Evolutionary conservation across 1,284 basidiomycete genomes (phyloP), one percentile per base, ranked within the genome.

Genomic region (Boletellus deceptivus): DNA sequence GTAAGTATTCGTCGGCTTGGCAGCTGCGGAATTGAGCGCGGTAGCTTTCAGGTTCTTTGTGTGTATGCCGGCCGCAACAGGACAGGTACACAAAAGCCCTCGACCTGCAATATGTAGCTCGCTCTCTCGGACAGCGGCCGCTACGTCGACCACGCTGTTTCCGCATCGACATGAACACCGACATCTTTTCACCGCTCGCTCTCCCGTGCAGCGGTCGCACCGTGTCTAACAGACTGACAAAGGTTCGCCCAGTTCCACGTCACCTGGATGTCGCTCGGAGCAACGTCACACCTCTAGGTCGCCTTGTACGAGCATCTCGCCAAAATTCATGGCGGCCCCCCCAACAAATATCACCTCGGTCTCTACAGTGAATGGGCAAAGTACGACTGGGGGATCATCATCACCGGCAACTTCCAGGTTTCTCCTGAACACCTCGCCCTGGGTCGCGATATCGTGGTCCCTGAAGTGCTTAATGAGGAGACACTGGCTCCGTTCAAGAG

Each of bases 381-480:
- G 35, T 82, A 86, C 4, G 78, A 79, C 20, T 98, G 92, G 92
- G 95, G 93, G 0, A 89, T 97, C 74, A 74, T 98, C 48, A 73
- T 96, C 45, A 93, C 94, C 0, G 93, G 95, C 16, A 98, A 98
- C 60, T 80, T 94, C 2, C 89, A 91, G 59, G 84, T 98, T 29
- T 83, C 83, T 41, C 61, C 65, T 0, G 67, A 75, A 0, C 92
- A 96, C 64, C 77, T 96, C 1, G 79, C 87, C 1, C 77, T 93
- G 10, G 93, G 92, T 1, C 82, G 90, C 53, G 95, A 98, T 65
- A 73, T 94, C 17, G 70, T 83, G 6, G 60, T 93, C 0, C 89
- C 89, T 0, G 54, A 62, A 10, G 51, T 56, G 3, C 55, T 81
- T 46, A 69, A 70, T n/a, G 68, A 74, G 11, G 69, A 71, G 29